phyloP scores from a whole-genome alignment of 257 asterid species.

The Plantago major region DNA sequence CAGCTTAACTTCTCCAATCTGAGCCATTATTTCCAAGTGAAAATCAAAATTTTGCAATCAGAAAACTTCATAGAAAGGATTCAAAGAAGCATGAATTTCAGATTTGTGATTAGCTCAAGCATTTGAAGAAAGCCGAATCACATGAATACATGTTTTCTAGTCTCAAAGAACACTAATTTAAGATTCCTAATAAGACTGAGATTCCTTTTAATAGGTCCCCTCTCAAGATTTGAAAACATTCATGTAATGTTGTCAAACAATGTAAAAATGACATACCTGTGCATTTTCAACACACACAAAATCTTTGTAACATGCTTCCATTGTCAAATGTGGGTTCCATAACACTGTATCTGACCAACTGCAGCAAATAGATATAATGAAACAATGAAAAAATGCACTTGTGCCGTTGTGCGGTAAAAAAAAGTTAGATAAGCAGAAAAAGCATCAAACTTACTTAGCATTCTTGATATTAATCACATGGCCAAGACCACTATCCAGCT shows the following conservation, averaged over 20 bases:
- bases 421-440: conserved; percentile 1
- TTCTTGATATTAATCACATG: conserved; percentile 67
- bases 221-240: no score
- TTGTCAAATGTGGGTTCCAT: conserved; percentile 92
- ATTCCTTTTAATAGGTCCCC: not conserved
- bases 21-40: conserved; percentile 22
- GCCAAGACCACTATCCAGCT: conserved; percentile 84
- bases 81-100: not conserved
- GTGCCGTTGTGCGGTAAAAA: conserved; percentile 1
- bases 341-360: conserved; percentile 96
- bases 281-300: conserved; percentile 97
- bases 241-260: no score
- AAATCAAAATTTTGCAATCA: not conserved
- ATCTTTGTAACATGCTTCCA: conserved; percentile 85
- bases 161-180: not conserved
- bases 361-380: conserved; percentile 15
- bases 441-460: conserved; percentile 50
- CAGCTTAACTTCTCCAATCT: conserved; percentile 74
- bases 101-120: not conserved
- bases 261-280: conserved; percentile 42
- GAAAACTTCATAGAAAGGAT: not conserved
- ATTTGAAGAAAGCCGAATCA: conserved; percentile 2
- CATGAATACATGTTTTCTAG: not conserved
- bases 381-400: conserved; percentile 3
- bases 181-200: conserved; percentile 1